A percentile compares a stretch with the other conserved stretches of the same genome.
phyloP scores from a whole-genome alignment of 176 grass and related monocot species.

The Musa itinerans region DNA sequence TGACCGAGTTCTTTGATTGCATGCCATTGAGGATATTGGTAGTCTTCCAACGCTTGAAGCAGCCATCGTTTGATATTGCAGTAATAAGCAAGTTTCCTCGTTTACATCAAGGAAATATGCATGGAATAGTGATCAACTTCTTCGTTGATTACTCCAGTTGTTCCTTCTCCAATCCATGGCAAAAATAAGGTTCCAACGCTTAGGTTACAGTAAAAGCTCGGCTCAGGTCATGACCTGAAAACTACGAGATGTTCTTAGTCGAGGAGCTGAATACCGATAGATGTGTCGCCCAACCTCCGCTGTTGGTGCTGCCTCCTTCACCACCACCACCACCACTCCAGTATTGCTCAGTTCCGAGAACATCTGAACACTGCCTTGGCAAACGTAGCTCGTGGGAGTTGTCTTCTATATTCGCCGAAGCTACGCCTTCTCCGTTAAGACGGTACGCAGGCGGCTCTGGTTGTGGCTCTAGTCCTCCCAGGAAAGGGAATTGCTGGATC shows the following conservation, averaged over 20 bases:
- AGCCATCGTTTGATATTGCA: too few species aligned
- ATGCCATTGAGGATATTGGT: neutral
- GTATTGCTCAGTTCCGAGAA: conserved; percentile 57
- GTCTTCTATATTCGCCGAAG: conserved; percentile 11
- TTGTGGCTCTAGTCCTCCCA: conserved; percentile 18
- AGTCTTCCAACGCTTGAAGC: neutral
- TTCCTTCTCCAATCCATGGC: neutral
- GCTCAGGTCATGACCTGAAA: neutral
- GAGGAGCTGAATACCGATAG: conserved; percentile 50
- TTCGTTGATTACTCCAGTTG: neutral
- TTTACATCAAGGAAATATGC: neutral
- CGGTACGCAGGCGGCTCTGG: conserved; percentile 34
- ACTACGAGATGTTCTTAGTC: neutral
- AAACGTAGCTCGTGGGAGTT: neutral
- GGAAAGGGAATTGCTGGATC: conserved; percentile 30
- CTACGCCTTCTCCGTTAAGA: conserved; percentile 28
- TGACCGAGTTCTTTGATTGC: neutral
- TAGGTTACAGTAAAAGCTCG: neutral
- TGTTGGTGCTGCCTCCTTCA: neutral
- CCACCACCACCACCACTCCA: conserved; percentile 26
- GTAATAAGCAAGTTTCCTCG: neutral
- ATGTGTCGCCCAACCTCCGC: conserved; percentile 53
- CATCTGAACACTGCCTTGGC: conserved; percentile 17
- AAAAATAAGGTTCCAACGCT: too few species aligned
- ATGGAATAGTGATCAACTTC: neutral